Conservation (phyloP, 2,329 filamentous ascomycete species). For the Akanthomyces dipterigenus region DNA sequence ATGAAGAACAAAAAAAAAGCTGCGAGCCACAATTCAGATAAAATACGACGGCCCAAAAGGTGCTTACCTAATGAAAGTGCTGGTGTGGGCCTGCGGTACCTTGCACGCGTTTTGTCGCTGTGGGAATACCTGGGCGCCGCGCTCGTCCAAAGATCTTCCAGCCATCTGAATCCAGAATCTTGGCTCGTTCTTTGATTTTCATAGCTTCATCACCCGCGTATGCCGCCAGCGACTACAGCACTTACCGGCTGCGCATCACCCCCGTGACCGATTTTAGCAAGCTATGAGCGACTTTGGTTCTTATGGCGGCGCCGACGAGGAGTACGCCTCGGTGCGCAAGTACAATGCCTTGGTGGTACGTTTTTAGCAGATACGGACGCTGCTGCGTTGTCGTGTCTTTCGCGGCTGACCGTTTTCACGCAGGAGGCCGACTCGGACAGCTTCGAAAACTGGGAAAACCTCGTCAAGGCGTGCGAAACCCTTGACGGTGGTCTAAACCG, state of each 20-base stretch:
- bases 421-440: conserved; percentile 72
- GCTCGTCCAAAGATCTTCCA: neutral
- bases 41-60: conserved; percentile 3
- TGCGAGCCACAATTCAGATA: conserved; percentile 17
- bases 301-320: conserved; percentile 70
- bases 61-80: conserved; percentile 20
- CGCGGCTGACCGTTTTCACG: conserved; percentile 1
- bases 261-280: conserved; percentile 7
- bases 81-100: neutral
- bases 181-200: neutral
- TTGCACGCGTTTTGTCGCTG: neutral
- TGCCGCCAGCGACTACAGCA: neutral
- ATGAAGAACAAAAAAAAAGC: conserved; percentile 25
- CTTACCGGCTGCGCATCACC: neutral
- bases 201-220: conserved; percentile 1
- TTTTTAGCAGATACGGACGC: conserved; percentile 4
- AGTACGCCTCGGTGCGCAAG: conserved; percentile 75
- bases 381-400: neutral
- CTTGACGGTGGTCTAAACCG: conserved; percentile 92
- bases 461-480: conserved; percentile 73
- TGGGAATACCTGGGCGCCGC: neutral
- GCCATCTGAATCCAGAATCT: neutral
- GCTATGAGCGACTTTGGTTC: conserved; percentile 64
- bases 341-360: conserved; percentile 69
- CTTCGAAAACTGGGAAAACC: conserved; percentile 91